Conservation (phyloP, 129 eudicot species). For the Flaveria robusta region DNA sequence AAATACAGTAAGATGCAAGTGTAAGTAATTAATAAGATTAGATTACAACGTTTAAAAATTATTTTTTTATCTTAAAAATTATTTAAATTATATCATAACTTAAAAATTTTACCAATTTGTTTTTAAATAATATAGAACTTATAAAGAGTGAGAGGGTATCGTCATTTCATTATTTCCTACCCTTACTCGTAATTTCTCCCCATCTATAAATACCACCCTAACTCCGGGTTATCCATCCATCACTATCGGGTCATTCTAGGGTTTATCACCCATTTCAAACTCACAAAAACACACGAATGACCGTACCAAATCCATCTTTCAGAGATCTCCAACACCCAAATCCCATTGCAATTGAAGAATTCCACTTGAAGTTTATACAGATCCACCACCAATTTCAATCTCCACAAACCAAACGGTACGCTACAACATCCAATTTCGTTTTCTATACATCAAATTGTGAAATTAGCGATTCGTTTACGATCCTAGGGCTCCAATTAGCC, state of each 20-base stretch:
- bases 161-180: constrained; percentile 25
- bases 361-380: background rate
- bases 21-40: too few relatives aligned
- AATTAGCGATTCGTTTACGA: constrained; percentile 22
- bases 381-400: constrained; percentile 18
- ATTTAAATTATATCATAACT: too few relatives aligned
- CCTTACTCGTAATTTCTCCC: constrained; percentile 40
- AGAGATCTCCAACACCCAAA: constrained; percentile 17
- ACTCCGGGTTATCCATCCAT: constrained; percentile 18
- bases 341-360: constrained; percentile 12
- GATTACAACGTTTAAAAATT: too few relatives aligned
- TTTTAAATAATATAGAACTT: too few relatives aligned
- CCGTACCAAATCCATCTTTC: constrained; percentile 22
- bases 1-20: too few relatives aligned
- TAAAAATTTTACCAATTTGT: too few relatives aligned
- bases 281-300: background rate
- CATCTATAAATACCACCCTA: constrained; percentile 27
- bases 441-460: constrained; percentile 7
- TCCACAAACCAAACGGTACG: constrained; percentile 37
- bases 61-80: too few relatives aligned
- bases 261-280: constrained; percentile 35
- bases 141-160: background rate
- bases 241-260: constrained; percentile 39
- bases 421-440: constrained; percentile 24
- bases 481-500: constrained; percentile 25